phyloP scores from a whole-genome alignment of 768 basidiomycete genomes.

The Antrodiella citrinella region DNA sequence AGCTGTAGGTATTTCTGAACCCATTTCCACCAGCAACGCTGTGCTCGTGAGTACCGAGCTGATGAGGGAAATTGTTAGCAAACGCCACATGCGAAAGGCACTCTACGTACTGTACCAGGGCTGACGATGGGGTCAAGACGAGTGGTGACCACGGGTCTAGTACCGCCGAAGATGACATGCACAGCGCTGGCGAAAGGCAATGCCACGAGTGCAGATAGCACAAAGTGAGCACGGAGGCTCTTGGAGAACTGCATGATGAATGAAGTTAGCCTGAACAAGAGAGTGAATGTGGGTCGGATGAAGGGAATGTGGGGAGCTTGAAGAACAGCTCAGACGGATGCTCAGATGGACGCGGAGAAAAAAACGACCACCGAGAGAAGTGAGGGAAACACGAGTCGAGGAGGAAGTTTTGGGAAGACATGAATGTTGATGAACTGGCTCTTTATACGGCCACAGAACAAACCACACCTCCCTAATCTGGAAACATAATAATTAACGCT shows the following conservation, averaged over 20 bases:
- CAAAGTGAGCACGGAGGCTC: neutral
- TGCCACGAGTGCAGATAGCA: constrained; percentile 3
- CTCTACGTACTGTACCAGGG: constrained; percentile 9
- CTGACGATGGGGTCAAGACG: constrained; percentile 11
- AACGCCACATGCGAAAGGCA: neutral
- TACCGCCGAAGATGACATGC: constrained; percentile 13
- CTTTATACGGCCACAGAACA: neutral
- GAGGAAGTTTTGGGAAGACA: neutral
- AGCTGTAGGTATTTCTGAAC: constrained; percentile 9
- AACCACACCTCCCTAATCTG: neutral
- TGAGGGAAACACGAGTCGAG: neutral
- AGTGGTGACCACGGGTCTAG: constrained; percentile 7
- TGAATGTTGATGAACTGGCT: neutral
- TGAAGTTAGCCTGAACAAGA: neutral
- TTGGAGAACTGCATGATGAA: neutral
- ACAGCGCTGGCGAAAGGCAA: constrained; percentile 3
- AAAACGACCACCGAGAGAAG: neutral
- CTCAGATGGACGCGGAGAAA: neutral
- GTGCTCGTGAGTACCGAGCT: constrained; percentile 11
- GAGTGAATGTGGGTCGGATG: neutral
- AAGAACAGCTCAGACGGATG: neutral
- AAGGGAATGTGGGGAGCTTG: neutral
- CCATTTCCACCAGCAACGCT: constrained; percentile 12
- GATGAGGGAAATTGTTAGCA: neutral
- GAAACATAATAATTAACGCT: neutral